phyloP scores from a whole-genome alignment of 495 filamentous ascomycete genomes.

The Clavariopsis aquatica region DNA sequence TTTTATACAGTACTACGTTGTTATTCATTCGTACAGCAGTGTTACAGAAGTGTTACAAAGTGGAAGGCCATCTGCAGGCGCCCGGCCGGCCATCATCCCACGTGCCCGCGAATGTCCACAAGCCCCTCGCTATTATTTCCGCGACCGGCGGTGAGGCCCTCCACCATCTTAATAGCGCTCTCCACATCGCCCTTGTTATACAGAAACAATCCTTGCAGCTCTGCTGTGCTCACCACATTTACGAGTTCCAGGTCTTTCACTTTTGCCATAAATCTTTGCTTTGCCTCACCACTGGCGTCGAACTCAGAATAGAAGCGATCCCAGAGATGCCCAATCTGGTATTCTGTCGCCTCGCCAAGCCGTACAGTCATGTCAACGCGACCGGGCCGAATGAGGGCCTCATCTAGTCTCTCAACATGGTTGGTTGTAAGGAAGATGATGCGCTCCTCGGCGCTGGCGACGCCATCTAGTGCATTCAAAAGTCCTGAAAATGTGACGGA shows the following conservation, averaged over 20 bases:
- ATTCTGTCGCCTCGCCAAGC: conserved; percentile 81
- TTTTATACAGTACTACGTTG: neutral
- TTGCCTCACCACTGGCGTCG: conserved; percentile 61
- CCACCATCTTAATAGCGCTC: conserved; percentile 79
- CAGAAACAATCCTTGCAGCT: conserved; percentile 89
- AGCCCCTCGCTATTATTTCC: neutral
- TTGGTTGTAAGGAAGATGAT: conserved; percentile 96
- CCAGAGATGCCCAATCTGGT: conserved; percentile 87
- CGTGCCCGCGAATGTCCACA: conserved; percentile 25
- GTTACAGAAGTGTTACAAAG: conserved; percentile 4
- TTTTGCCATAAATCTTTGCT: conserved; percentile 52
- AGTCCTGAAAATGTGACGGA: conserved; percentile 96
- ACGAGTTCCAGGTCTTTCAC: conserved; percentile 55
- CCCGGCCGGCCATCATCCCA: conserved; percentile 3
- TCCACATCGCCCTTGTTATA: conserved; percentile 90
- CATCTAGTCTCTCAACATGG: conserved; percentile 83
- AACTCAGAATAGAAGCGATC: conserved; percentile 87
- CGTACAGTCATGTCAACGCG: conserved; percentile 91
- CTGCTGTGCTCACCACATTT: conserved; percentile 76
- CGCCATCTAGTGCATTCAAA: conserved; percentile 89
- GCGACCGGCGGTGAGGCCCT: conserved; percentile 52
- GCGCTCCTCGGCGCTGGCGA: conserved; percentile 92
- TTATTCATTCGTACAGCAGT: neutral
- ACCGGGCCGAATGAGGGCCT: conserved; percentile 85
- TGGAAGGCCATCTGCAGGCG: neutral